Conservation (phyloP, 768 basidiomycete species). For the Psilocybe azurescens region DNA sequence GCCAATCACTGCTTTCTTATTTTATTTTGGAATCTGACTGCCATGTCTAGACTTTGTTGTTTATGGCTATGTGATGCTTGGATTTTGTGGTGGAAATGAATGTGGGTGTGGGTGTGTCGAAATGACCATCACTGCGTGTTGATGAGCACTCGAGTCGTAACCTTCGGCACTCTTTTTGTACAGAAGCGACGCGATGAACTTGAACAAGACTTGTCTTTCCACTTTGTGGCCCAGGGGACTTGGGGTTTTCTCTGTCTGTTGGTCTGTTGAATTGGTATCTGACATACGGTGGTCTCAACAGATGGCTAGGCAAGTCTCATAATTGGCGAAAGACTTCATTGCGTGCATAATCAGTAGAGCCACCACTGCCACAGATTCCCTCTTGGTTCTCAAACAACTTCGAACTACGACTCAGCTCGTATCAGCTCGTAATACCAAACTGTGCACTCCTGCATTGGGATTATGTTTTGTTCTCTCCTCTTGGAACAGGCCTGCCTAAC, state of each 20-base stretch:
- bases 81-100: not conserved
- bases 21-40: not conserved
- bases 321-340: not conserved
- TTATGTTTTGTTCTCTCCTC: not conserved
- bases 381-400: not conserved
- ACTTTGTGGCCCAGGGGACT: no score
- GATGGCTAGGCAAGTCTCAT: not conserved
- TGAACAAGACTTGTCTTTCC: no score
- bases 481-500: not conserved
- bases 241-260: no score
- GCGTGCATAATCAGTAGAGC: not conserved
- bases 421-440: no score
- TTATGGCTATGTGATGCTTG: not conserved
- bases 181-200: no score
- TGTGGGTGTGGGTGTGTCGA: no score
- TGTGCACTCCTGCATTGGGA: no score
- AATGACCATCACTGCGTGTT: no score
- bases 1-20: not conserved
- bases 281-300: not conserved
- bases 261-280: not conserved
- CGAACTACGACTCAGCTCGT: not conserved
- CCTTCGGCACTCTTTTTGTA: no score
- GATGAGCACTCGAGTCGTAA: no score
- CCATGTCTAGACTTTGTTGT: not conserved
- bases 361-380: not conserved